Evolutionary conservation across 257 asterid genomes (phyloP).

Genomic region (Ocimum tenuiflorum): DNA sequence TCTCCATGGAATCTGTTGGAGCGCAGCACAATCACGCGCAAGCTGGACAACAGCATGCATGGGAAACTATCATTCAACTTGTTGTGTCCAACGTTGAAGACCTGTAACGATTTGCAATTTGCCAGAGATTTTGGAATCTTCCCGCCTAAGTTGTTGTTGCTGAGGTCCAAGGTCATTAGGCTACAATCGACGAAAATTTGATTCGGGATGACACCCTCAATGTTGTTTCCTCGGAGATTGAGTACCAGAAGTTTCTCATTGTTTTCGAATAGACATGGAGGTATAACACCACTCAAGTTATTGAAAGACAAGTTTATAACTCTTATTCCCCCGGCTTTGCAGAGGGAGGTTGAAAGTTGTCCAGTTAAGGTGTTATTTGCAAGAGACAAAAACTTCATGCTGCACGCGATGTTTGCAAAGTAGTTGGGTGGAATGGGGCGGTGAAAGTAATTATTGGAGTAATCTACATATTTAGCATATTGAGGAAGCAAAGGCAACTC

Average conservation of each 20-base stretch:
- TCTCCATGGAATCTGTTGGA: slow-evolving; percentile 50
- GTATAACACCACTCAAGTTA: slow-evolving; percentile 32
- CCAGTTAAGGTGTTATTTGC: slow-evolving; percentile 34
- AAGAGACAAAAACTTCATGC: slow-evolving; percentile 30
- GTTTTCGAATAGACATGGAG: slow-evolving; percentile 27
- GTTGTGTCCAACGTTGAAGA: slow-evolving; percentile 38
- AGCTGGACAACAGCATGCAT: slow-evolving; percentile 27
- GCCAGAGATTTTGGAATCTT: slow-evolving; percentile 33
- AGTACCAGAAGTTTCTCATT: slow-evolving; percentile 19
- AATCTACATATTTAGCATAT: slow-evolving; percentile 32
- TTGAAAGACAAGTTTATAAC: slow-evolving; percentile 43
- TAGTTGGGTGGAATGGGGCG: slow-evolving; percentile 26
- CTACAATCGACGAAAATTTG: slow-evolving; percentile 20
- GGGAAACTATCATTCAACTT: slow-evolving; percentile 32
- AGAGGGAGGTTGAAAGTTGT: slow-evolving; percentile 34
- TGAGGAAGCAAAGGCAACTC: slow-evolving; percentile 33
- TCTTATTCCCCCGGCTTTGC: slow-evolving; percentile 26
- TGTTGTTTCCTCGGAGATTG: slow-evolving; percentile 31
- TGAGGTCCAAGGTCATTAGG: slow-evolving; percentile 37
- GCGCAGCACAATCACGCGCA: slow-evolving; percentile 51
- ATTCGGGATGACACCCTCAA: slow-evolving; percentile 29
- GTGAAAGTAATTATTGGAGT: slow-evolving; percentile 33
- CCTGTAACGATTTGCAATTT: slow-evolving; percentile 34
- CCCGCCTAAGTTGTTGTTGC: slow-evolving; percentile 33
- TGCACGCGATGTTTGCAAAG: not conserved